These are phyloP conservation scores for Sicyos edulis DNA, from an alignment of 306 rosid species.

Conservation along the genomic window DNA sequence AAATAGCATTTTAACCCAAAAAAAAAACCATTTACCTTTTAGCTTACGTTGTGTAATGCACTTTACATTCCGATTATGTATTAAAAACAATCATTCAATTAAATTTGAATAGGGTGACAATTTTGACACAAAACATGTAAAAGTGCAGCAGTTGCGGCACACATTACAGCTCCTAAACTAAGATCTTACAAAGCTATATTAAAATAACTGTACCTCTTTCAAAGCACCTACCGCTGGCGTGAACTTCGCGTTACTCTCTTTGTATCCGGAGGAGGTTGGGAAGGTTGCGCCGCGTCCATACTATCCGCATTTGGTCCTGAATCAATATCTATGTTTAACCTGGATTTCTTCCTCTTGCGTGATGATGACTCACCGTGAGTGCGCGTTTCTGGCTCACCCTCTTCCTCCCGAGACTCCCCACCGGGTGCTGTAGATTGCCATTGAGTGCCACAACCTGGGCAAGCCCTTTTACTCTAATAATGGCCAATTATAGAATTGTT, in stretches of 20 bases:
- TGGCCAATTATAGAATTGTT: conserved; percentile 14
- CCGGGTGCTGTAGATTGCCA: conserved; percentile 47
- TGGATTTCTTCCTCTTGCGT: conserved; percentile 35
- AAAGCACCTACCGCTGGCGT: neutral
- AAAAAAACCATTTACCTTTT: neutral
- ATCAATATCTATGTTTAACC: conserved; percentile 22
- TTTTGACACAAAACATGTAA: neutral
- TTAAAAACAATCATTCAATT: neutral
- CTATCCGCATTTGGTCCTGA: conserved; percentile 35
- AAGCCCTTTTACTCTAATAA: conserved; percentile 48
- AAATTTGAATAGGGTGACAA: neutral
- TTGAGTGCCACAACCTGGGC: conserved; percentile 59
- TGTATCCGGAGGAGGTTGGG: conserved; percentile 24
- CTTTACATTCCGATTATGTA: neutral
- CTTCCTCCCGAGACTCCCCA: conserved; percentile 36
- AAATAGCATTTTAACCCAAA: too few relatives aligned
- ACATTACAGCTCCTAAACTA: conserved; percentile 10
- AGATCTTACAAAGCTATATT: neutral
- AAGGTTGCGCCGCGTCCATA: conserved; percentile 19
- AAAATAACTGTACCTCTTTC: neutral
- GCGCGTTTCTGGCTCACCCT: conserved; percentile 28
- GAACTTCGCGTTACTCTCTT: conserved; percentile 37
- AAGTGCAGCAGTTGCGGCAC: neutral
- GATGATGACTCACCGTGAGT: conserved; percentile 33
- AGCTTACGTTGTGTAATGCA: neutral